Conservation (phyloP, 2,329 filamentous ascomycete species). For the Botrytis squamosa region DNA sequence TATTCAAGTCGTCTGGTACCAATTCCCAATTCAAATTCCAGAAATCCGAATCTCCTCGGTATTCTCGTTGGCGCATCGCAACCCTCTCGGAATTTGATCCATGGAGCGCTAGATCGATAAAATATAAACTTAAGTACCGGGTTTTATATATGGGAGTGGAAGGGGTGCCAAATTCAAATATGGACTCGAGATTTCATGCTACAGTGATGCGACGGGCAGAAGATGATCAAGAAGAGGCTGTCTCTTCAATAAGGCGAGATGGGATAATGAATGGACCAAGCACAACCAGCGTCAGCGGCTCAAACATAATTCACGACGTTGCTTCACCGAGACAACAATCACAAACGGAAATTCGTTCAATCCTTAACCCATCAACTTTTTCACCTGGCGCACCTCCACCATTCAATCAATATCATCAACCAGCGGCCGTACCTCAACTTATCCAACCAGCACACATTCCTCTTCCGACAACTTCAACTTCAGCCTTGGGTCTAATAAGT, state of each 20-base stretch:
- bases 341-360: slow-evolving; percentile 18
- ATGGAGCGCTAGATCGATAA: slow-evolving; percentile 32
- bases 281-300: slow-evolving; percentile 9
- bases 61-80: background rate
- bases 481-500: slow-evolving; percentile 27
- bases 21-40: background rate
- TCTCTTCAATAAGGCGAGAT: slow-evolving; percentile 14
- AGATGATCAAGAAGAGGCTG: slow-evolving; percentile 25
- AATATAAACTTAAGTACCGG: slow-evolving; percentile 10
- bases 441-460: slow-evolving; percentile 35
- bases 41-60: background rate
- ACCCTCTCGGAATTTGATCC: slow-evolving; percentile 22
- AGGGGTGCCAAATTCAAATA: slow-evolving; percentile 26
- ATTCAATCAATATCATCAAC: slow-evolving; percentile 38
- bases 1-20: slow-evolving; percentile 3
- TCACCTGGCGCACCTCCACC: slow-evolving; percentile 33
- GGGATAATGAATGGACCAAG: slow-evolving; percentile 24
- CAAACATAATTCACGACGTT: slow-evolving; percentile 14
- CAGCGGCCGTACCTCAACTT: slow-evolving; percentile 30
- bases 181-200: slow-evolving; percentile 37
- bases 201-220: slow-evolving; percentile 38
- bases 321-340: slow-evolving; percentile 15
- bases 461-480: slow-evolving; percentile 16
- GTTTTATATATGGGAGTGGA: slow-evolving; percentile 23
- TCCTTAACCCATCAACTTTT: slow-evolving; percentile 14